Evolutionary conservation across 1,284 basidiomycete genomes (phyloP).

Genomic region (Anthracocystis walkeri): DNA sequence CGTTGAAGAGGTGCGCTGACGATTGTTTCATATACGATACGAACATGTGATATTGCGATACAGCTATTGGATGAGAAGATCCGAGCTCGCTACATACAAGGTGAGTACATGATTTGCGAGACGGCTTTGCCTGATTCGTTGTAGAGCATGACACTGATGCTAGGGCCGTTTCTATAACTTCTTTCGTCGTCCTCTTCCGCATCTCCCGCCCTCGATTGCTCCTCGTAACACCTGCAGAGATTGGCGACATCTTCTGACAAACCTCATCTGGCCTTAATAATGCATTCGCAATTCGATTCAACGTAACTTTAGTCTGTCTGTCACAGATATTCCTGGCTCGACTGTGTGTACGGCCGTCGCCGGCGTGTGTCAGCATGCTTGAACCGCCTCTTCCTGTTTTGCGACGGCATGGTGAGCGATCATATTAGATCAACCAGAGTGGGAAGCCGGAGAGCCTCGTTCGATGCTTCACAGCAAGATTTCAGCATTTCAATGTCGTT

Average conservation of each 20-base stretch:
- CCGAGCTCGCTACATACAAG: constrained; percentile 55
- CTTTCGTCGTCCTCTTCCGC: background rate
- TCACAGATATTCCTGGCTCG: background rate
- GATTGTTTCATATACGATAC: background rate
- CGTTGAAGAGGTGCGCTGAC: background rate
- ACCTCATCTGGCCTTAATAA: background rate
- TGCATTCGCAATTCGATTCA: background rate
- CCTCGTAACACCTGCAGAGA: constrained; percentile 27
- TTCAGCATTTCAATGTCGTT: background rate
- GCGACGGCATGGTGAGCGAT: background rate
- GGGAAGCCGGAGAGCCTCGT: background rate
- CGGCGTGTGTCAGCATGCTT: background rate
- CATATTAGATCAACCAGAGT: background rate
- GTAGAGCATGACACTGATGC: background rate
- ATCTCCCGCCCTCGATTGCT: too few relatives aligned
- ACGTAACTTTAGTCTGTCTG: background rate
- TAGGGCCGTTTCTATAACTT: background rate
- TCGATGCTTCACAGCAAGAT: background rate
- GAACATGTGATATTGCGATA: too few relatives aligned
- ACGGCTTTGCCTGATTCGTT: background rate
- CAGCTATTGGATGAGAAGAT: constrained; percentile 57
- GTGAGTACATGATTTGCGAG: constrained; percentile 18
- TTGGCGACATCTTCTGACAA: constrained; percentile 54
- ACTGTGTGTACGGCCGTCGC: background rate
- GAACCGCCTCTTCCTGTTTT: background rate